Evolutionary conservation across 352 stramenopile species (phyloP), one percentile per base, ranked within the genome.

Genomic region (Phytopythium mirpurense): DNA sequence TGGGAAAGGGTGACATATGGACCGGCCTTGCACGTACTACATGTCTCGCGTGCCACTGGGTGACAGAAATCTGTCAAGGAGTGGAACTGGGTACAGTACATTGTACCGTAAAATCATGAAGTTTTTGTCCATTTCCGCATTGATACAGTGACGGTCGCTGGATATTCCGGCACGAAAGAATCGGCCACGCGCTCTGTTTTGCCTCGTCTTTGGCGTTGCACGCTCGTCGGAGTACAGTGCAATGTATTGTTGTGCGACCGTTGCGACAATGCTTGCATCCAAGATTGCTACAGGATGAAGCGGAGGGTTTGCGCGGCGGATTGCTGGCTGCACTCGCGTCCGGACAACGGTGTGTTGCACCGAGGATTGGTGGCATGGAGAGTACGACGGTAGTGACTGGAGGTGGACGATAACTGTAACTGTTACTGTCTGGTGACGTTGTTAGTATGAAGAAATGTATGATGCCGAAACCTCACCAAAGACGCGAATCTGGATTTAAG

Each of bases 51-150:
- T 21, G 29, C 45, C 45, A 51, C 45, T 51, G n/a, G 45, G 45
- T 51, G 45, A 51, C 45, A 41, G 45, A 51, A 51, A 51, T 51
- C 45, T 51, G 45, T 51, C 45, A 51, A 51, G 45, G 45, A 27
- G 45, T 51, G 29, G 45, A 27, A 40, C 29, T 51, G 40, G 45
- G 29, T 2, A 26, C 27, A n/a, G n/a, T n/a, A n/a, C n/a, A n/a
- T n/a, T n/a, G n/a, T n/a, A n/a, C n/a, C n/a, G n/a, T n/a, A n/a
- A n/a, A n/a, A n/a, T n/a, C 5, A 32, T 32, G 29, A 32, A 10
- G 29, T 9, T 9, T 32, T 9, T 9, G 5, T 32, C 29, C 29
- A 32, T 32, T 9, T 32, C 37, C 12, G n/a, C 16, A 10, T 16
- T 26, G 19, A 3, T 1, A 21, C 15, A 6, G 16, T 41, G 16